phyloP scores from a whole-genome alignment of 2,329 filamentous ascomycete genomes.

The Hawksworthiomyces lignivorus region DNA sequence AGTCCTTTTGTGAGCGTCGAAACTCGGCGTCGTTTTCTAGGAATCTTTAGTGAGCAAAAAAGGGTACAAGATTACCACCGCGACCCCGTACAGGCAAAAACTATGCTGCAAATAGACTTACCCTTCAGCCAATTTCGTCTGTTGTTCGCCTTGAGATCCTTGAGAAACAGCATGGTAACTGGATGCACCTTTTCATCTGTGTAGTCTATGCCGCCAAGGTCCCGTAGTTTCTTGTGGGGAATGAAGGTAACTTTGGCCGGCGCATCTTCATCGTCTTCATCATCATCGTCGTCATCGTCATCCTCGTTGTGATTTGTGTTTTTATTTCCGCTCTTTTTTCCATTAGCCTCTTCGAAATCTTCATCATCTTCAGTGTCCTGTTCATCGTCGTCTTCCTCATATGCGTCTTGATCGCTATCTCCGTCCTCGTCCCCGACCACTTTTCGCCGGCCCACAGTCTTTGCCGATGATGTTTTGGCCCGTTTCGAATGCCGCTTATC shows the following conservation, averaged over 20 bases:
- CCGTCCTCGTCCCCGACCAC: slow-evolving; percentile 16
- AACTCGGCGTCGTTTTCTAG: slow-evolving; percentile 74
- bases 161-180: slow-evolving; percentile 51
- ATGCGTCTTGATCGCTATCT: slow-evolving; percentile 14
- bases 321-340: slow-evolving; percentile 25
- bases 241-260: slow-evolving; percentile 31
- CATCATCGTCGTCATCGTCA: slow-evolving; percentile 28
- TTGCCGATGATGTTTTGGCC: slow-evolving; percentile 1
- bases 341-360: slow-evolving; percentile 23
- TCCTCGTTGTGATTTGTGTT: slow-evolving; percentile 3
- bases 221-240: slow-evolving; percentile 32
- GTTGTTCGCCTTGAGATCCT: slow-evolving; percentile 53
- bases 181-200: slow-evolving; percentile 44
- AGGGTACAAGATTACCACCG: too few relatives aligned
- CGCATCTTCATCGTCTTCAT: slow-evolving; percentile 28
- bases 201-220: slow-evolving; percentile 38
- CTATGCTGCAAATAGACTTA: slow-evolving; percentile 24
- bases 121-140: slow-evolving; percentile 51
- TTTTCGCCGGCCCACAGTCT: background rate
- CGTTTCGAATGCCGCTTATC: slow-evolving; percentile 10
- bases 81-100: too few relatives aligned
- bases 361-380: slow-evolving; percentile 20
- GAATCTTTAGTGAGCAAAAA: background rate
- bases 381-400: slow-evolving; percentile 20
- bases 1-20: slow-evolving; percentile 70